Conservation (phyloP, 140 eudicot genomes). For the Senecio squalidus region DNA sequence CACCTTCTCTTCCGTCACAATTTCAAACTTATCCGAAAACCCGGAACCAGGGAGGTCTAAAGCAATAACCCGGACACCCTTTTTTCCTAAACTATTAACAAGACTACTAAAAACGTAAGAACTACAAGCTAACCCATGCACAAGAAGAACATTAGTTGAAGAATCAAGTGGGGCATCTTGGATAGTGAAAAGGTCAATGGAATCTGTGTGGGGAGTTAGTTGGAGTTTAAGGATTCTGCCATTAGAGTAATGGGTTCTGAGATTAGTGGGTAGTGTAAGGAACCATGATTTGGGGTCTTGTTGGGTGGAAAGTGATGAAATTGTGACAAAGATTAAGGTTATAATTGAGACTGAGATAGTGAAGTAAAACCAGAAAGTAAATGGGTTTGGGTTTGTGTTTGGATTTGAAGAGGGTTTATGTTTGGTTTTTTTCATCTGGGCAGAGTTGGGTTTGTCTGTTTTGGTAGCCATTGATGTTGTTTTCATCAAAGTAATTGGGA, state of each 20-base stretch:
- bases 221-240: conserved; percentile 72
- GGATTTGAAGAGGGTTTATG: conserved; percentile 8
- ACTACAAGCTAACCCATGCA: conserved; percentile 77
- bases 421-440: conserved; percentile 8
- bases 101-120: conserved; percentile 48
- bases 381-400: conserved; percentile 41
- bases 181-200: conserved; percentile 60
- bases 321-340: conserved; percentile 42
- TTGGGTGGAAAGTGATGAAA: conserved; percentile 40
- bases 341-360: conserved; percentile 58
- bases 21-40: conserved; percentile 63
- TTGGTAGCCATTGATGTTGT: neutral
- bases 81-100: conserved; percentile 35
- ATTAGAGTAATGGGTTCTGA: conserved; percentile 57
- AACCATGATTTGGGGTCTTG: conserved; percentile 81
- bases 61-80: conserved; percentile 50
- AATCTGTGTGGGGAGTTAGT: conserved; percentile 34
- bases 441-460: conserved; percentile 23
- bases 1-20: conserved; percentile 46
- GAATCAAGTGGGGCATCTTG: conserved; percentile 43
- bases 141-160: conserved; percentile 42
- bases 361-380: conserved; percentile 91
- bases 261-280: conserved; percentile 51
- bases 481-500: no score
- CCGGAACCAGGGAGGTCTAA: conserved; percentile 86